Conservation (phyloP, 2,329 filamentous ascomycete genomes). For the Coniochaeta pulveracea region DNA sequence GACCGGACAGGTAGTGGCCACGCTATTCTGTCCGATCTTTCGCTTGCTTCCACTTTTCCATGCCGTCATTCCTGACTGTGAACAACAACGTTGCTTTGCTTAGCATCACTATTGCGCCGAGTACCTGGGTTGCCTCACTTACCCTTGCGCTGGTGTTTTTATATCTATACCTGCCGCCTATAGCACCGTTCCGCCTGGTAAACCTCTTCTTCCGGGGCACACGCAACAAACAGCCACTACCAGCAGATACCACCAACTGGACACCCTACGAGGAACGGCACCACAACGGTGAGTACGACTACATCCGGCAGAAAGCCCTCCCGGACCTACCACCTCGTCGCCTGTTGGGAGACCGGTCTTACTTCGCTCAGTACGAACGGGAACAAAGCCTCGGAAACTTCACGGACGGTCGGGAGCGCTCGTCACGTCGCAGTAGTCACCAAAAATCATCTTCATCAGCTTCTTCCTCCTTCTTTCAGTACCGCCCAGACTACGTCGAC, state of each 20-base stretch:
- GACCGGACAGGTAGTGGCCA: no score
- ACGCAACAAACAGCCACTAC: constrained; percentile 10
- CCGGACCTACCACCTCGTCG: constrained; percentile 2
- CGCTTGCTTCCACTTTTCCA: no score
- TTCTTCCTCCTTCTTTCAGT: neutral
- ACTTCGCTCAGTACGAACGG: constrained; percentile 2
- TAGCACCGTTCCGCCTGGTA: constrained; percentile 10
- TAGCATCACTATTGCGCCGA: constrained; percentile 46
- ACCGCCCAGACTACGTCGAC: constrained; percentile 10
- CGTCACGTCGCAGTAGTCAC: no score
- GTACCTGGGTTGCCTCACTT: constrained; percentile 42
- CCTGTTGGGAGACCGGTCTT: constrained; percentile 1
- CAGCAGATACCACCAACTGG: no score
- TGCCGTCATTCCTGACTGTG: constrained; percentile 48
- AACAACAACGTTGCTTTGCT: constrained; percentile 51
- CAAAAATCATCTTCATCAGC: no score
- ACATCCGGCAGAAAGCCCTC: constrained; percentile 1
- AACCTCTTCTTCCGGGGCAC: constrained; percentile 13
- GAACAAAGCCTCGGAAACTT: neutral
- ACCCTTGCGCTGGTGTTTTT: constrained; percentile 38
- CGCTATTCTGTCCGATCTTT: no score
- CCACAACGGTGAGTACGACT: no score
- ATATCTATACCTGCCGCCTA: constrained; percentile 31
- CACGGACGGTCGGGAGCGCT: no score
- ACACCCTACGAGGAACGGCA: no score